A percentile compares a stretch with the other conserved stretches of the same genome.
Evolutionary conservation across 805 yeast species (phyloP).

Genomic region (Teunomyces atbi): DNA sequence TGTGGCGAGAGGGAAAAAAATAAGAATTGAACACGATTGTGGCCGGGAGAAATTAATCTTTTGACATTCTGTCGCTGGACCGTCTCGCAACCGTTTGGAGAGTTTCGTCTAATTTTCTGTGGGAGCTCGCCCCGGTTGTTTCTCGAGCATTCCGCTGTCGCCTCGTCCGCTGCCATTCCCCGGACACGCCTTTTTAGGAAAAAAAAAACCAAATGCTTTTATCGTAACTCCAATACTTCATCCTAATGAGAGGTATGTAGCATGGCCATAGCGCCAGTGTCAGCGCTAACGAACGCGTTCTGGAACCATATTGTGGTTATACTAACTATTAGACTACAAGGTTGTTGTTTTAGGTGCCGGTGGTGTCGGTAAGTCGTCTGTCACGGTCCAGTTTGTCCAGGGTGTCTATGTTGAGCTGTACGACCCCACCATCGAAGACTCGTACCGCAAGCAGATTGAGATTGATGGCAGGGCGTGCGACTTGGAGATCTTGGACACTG

Average conservation of each 20-base stretch:
- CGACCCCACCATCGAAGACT: slow-evolving; percentile 97
- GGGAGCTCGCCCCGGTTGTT: not conserved
- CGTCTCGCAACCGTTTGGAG: not conserved
- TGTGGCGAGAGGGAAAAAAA: not conserved
- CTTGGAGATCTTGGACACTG: slow-evolving; percentile 66
- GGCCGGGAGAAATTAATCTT: too few species aligned
- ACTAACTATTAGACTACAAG: slow-evolving; percentile 60
- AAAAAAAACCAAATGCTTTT: not conserved
- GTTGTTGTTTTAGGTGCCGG: slow-evolving; percentile 94
- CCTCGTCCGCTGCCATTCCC: slow-evolving; percentile 1
- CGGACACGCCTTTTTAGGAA: slow-evolving; percentile 3
- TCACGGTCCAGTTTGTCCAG: slow-evolving; percentile 90
- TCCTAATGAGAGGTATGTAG: slow-evolving; percentile 11
- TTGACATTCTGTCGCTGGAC: not conserved
- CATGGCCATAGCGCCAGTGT: too few species aligned
- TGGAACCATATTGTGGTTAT: too few species aligned
- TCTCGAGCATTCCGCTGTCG: not conserved
- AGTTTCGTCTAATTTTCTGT: slow-evolving; percentile 1
- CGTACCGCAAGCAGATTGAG: slow-evolving; percentile 84
- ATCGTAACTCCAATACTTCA: slow-evolving; percentile 3
- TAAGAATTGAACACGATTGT: not conserved
- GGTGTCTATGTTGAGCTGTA: slow-evolving; percentile 87
- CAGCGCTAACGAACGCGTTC: too few species aligned
- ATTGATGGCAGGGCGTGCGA: slow-evolving; percentile 86
- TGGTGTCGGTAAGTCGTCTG: slow-evolving; percentile 94